Percentiles rank a stretch among this genome's conserved stretches.
Conservation (phyloP, 768 basidiomycete species). For the Harrya chromipes region DNA sequence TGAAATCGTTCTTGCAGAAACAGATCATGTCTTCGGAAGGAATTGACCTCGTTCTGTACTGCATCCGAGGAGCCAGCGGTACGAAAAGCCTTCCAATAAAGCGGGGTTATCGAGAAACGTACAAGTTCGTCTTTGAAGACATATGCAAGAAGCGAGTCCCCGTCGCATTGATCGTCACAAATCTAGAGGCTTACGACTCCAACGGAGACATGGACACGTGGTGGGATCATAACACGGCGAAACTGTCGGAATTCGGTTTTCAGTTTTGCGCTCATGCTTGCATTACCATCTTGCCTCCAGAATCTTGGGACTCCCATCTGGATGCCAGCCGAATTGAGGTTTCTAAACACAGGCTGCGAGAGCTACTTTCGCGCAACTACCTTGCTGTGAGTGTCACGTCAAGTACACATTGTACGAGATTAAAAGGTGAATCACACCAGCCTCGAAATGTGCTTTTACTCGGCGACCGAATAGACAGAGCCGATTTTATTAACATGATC, state of each 20-base stretch:
- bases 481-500: conserved; percentile 10
- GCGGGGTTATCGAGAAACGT: conserved; percentile 16
- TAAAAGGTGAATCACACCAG: conserved; percentile 4
- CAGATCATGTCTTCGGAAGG: conserved; percentile 19
- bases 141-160: conserved; percentile 26
- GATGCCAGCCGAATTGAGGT: conserved; percentile 8
- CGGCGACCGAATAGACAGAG: conserved; percentile 15
- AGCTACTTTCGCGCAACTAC: conserved; percentile 5
- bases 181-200: conserved; percentile 26
- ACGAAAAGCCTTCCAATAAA: conserved; percentile 15
- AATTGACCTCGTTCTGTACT: conserved; percentile 26
- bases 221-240: conserved; percentile 32
- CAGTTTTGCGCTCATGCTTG: conserved; percentile 36
- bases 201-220: conserved; percentile 32
- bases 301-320: not conserved
- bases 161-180: conserved; percentile 24
- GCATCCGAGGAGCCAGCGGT: conserved; percentile 23
- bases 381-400: conserved; percentile 12
- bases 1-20: conserved; percentile 28
- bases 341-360: conserved; percentile 11
- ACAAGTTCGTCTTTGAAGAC: conserved; percentile 20
- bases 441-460: conserved; percentile 20
- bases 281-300: conserved; percentile 24
- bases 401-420: not conserved
- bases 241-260: conserved; percentile 30